A percentile compares a stretch with the other conserved stretches of the same genome.
phyloP scores from a whole-genome alignment of 495 filamentous ascomycete species.

The Parmelia sp. region DNA sequence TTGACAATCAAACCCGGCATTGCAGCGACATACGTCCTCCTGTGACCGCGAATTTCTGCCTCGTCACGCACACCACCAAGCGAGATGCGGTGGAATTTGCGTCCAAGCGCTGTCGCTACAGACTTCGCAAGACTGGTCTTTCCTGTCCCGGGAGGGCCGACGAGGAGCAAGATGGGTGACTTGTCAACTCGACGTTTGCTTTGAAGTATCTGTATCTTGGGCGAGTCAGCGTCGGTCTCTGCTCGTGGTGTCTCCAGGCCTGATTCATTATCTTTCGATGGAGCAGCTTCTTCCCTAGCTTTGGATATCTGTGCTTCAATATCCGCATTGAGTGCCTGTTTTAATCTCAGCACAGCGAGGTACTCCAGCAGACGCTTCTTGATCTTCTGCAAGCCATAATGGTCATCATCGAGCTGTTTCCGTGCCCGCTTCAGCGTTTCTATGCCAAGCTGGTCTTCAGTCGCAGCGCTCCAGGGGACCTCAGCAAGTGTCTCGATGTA shows the following conservation, averaged over 20 bases:
- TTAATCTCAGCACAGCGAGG: slow-evolving; percentile 87
- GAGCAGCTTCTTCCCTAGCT: slow-evolving; percentile 53
- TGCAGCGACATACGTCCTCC: slow-evolving; percentile 94
- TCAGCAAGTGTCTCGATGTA: slow-evolving; percentile 93
- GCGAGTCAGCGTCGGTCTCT: slow-evolving; percentile 42
- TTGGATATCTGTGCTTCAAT: slow-evolving; percentile 69
- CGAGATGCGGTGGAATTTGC: slow-evolving; percentile 96
- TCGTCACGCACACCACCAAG: slow-evolving; percentile 94
- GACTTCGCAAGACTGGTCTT: slow-evolving; percentile 96
- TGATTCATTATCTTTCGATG: slow-evolving; percentile 27
- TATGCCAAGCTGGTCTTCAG: slow-evolving; percentile 79
- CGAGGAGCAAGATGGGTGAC: slow-evolving; percentile 89
- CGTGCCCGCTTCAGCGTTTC: slow-evolving; percentile 73
- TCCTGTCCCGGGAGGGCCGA: slow-evolving; percentile 90
- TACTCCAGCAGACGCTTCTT: slow-evolving; percentile 97
- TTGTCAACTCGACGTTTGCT: slow-evolving; percentile 81
- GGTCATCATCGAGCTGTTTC: slow-evolving; percentile 90
- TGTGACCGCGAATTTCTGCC: slow-evolving; percentile 92
- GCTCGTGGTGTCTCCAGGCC: slow-evolving; percentile 30
- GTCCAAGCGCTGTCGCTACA: slow-evolving; percentile 80
- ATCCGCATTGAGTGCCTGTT: slow-evolving; percentile 77
- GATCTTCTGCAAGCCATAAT: slow-evolving; percentile 94
- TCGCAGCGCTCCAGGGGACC: slow-evolving; percentile 85
- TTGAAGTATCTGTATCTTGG: slow-evolving; percentile 62
- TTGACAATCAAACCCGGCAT: slow-evolving; percentile 96